Percentiles rank a stretch among this genome's conserved stretches.
These are phyloP conservation scores for Pythium rishiriense DNA, from an alignment of 352 stramenopile species.

Conservation along the genomic window DNA sequence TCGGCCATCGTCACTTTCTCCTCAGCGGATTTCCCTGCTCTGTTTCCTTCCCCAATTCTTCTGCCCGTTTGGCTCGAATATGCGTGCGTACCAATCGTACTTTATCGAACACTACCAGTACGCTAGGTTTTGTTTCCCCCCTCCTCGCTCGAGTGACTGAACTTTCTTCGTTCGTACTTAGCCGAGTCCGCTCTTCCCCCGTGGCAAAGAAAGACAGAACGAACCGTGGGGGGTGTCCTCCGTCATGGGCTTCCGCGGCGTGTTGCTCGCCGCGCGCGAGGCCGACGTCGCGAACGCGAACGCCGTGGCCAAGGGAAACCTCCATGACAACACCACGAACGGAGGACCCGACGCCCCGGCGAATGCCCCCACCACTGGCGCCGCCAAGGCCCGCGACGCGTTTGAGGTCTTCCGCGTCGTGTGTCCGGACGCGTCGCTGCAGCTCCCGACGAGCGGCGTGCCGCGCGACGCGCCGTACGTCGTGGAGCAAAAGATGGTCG, in stretches of 20 bases:
- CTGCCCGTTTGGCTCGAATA: neutral
- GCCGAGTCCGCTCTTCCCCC: neutral
- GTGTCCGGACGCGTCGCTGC: slow-evolving; percentile 44
- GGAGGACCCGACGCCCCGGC: no score
- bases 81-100: neutral
- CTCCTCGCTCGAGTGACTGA: neutral
- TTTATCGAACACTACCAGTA: neutral
- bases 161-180: slow-evolving; percentile 8
- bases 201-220: neutral
- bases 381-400: neutral
- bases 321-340: neutral
- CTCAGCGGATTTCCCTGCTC: neutral
- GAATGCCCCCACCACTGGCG: no score
- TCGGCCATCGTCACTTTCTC: slow-evolving; percentile 25
- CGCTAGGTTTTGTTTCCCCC: neutral
- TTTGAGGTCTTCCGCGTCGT: slow-evolving; percentile 47
- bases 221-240: neutral
- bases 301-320: neutral
- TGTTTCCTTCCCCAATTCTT: neutral
- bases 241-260: slow-evolving; percentile 69
- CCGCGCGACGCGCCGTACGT: slow-evolving; percentile 24
- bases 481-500: slow-evolving; percentile 52
- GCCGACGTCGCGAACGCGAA: slow-evolving; percentile 9
- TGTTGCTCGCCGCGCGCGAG: slow-evolving; percentile 50
- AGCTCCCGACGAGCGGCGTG: slow-evolving; percentile 31